These are phyloP conservation scores for Isochrysis galbana DNA, from an alignment of 78 protist species.

Conservation along the genomic window DNA sequence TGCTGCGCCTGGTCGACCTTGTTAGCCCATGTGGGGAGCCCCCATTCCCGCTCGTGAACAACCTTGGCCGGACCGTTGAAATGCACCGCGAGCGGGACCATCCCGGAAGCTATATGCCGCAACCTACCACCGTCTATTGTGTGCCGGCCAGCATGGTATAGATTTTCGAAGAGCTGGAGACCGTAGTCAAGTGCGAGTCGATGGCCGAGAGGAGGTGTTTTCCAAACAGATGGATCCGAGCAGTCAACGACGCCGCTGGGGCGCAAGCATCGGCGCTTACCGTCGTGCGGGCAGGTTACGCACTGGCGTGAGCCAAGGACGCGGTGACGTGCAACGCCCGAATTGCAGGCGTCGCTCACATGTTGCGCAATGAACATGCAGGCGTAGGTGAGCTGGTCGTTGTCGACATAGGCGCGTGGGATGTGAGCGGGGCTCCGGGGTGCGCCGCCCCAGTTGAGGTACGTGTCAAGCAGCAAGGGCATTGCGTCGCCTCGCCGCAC, in stretches of 20 bases:
- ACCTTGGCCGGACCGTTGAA: constrained; percentile 7
- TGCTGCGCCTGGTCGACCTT: background rate
- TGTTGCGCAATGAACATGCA: background rate
- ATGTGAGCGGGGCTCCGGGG: background rate
- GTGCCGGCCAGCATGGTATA: background rate
- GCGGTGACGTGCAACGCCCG: background rate
- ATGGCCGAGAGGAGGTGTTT: background rate
- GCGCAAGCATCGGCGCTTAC: background rate
- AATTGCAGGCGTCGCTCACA: background rate
- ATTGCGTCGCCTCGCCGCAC: background rate
- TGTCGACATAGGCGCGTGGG: background rate
- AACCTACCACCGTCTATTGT: background rate
- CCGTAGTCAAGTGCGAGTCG: background rate
- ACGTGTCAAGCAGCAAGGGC: background rate
- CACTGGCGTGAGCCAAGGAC: background rate
- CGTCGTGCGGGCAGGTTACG: background rate
- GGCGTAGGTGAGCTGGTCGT: background rate
- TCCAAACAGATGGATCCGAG: background rate
- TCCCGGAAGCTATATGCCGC: background rate
- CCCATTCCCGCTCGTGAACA: background rate
- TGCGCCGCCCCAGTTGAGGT: background rate
- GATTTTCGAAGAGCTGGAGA: background rate
- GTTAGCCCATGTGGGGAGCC: background rate
- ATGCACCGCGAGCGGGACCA: background rate
- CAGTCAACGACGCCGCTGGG: background rate